Percentiles rank a stretch among this genome's conserved stretches.
Conservation (phyloP, 345 rosid genomes). For the Noccaea bulbosa region DNA sequence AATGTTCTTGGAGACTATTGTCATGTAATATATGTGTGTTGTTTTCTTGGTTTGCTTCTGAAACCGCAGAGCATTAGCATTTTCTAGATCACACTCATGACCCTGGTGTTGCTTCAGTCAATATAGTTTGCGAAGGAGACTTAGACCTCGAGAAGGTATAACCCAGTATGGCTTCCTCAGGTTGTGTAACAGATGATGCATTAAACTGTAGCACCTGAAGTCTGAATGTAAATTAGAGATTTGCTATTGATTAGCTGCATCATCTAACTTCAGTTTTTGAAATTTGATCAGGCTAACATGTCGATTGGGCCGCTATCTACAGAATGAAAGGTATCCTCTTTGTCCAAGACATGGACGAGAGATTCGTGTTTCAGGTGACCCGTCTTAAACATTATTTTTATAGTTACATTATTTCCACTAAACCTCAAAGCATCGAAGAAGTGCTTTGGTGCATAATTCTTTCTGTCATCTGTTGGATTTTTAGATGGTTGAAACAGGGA, state of each 20-base stretch:
- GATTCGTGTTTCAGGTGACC: slow-evolving; percentile 78
- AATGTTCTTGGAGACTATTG: no score
- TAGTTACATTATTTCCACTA: background rate
- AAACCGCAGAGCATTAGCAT: slow-evolving; percentile 68
- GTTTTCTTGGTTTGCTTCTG: slow-evolving; percentile 20
- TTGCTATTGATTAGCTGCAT: slow-evolving; percentile 18
- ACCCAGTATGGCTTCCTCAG: slow-evolving; percentile 3
- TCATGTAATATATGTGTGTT: no score
- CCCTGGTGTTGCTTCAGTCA: slow-evolving; percentile 90
- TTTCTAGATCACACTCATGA: slow-evolving; percentile 89
- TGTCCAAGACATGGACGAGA: slow-evolving; percentile 78
- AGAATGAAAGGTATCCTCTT: slow-evolving; percentile 93
- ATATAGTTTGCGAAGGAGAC: slow-evolving; percentile 87
- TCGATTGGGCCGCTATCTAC: slow-evolving; percentile 89
- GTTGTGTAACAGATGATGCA: slow-evolving; percentile 8
- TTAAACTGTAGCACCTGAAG: background rate
- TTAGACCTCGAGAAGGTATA: slow-evolving; percentile 90
- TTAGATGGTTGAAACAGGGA: slow-evolving; percentile 47
- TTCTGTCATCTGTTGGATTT: slow-evolving; percentile 5
- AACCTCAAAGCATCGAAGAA: background rate
- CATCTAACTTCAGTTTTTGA: slow-evolving; percentile 31
- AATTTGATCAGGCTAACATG: slow-evolving; percentile 68
- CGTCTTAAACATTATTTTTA: background rate
- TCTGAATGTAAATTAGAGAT: background rate
- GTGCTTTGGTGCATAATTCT: background rate